phyloP scores from a whole-genome alignment of 495 filamentous ascomycete species.

The Penicillium ochrochloron region DNA sequence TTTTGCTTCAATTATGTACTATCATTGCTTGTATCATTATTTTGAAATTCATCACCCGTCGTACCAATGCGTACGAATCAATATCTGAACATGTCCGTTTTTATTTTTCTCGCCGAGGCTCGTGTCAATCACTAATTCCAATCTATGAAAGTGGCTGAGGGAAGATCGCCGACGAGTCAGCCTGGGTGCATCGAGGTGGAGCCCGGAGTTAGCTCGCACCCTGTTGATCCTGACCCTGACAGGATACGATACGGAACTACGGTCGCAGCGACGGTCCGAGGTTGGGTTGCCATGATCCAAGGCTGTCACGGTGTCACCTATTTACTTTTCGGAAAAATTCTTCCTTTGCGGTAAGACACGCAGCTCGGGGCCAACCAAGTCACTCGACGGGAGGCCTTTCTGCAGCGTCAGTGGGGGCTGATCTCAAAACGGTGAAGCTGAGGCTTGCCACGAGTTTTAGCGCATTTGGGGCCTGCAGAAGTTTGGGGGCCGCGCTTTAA shows the following conservation, averaged over 20 bases:
- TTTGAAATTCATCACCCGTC: conserved; percentile 2
- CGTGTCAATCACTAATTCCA: neutral
- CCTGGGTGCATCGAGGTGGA: neutral
- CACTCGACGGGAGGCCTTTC: neutral
- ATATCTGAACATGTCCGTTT: neutral
- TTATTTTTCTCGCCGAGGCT: conserved; percentile 1
- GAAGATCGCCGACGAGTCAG: neutral
- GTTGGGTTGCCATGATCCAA: neutral
- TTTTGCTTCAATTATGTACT: conserved; percentile 12
- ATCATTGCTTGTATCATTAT: conserved; percentile 19
- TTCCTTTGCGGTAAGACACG: neutral
- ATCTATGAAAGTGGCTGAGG: neutral
- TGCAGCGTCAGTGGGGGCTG: neutral
- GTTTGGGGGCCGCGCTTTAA: conserved; percentile 4
- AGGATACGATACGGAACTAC: neutral
- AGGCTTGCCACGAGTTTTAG: neutral
- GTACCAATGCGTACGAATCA: conserved; percentile 9
- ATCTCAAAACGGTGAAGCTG: neutral
- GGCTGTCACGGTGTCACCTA: neutral
- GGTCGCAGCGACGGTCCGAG: neutral
- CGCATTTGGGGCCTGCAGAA: conserved; percentile 3
- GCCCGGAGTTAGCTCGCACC: neutral
- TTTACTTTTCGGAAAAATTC: neutral
- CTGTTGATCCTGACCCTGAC: neutral
- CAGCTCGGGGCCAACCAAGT: neutral